Base-by-base conservation (phyloP, 352 stramenopile species). In the Globisporangium iwayamae region DNA sequence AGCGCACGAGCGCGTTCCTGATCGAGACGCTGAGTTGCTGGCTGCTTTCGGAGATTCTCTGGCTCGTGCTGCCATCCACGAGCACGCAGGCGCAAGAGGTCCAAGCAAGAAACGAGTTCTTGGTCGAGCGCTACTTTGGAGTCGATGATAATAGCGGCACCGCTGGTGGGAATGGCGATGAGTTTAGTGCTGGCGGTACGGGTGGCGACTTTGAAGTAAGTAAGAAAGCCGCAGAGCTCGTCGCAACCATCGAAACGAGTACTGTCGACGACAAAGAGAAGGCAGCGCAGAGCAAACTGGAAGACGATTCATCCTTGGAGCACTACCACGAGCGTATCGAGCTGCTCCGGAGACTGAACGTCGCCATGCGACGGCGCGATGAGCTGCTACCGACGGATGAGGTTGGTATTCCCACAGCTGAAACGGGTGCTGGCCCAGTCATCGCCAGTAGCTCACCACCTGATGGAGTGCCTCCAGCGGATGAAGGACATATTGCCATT, bases 111-210 rank as follows among this genome's bases (percentile, higher is more conserved):
- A 81, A 82, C 36, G 47, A 56, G 1, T 88, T 83, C 39, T 41
- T 86, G 0, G 52, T 79, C 0, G 74, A 85, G 50, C 77, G 77
- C 16, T 88, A 85, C 65, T 75, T 88, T 48, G 73, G 73, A 18
- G 66, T 67, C 4, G 62, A 69, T 11, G 46, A n/a, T 41, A 69
- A 7, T 7, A 46, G 32, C 10, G 46, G 39, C 13, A 46, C 3
- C 43, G 18, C 14, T 48, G 43, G 43, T 8, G 43, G n/a, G 43
- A 9, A 11, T 48, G 43, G 16, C 2, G 16, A 48, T 48, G 43
- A 20, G 7, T 11, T 20, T 28, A 20, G 30, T 10, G 28, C 16
- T 14, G 41, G 45, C 36, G 56, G 30, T 10, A n/a, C 16, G 7
- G 41, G 45, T 41, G 56, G 55, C 2, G 56, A 65, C 22, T 62